Conservation (phyloP, 2,329 filamentous ascomycete species). For the Hypocreales sp. region DNA sequence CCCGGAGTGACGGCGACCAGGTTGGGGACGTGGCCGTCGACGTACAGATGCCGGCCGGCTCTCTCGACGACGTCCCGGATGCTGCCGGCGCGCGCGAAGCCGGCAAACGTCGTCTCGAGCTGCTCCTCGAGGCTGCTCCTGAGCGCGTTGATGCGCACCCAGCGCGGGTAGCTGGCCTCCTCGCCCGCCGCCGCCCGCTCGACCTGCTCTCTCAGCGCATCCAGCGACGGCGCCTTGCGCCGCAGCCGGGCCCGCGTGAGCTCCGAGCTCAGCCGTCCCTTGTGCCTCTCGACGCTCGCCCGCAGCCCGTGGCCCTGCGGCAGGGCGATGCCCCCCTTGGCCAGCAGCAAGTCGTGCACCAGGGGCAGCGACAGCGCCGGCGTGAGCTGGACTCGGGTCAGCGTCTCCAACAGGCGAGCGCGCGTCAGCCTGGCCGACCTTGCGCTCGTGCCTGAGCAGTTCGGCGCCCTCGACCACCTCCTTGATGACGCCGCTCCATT, state of each 20-base stretch:
- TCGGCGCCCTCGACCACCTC: constrained; percentile 77
- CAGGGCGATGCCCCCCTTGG: constrained; percentile 70
- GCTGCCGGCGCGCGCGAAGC: constrained; percentile 38
- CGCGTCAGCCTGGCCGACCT: constrained; percentile 55
- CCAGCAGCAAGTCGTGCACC: constrained; percentile 70
- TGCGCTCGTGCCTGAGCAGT: constrained; percentile 65
- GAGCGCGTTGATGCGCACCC: constrained; percentile 78
- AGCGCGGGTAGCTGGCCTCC: constrained; percentile 58
- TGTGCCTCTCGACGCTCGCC: constrained; percentile 63
- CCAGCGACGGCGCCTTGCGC: constrained; percentile 51
- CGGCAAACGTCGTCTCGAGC: constrained; percentile 57
- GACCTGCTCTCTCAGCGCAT: constrained; percentile 46
- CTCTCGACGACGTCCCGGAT: constrained; percentile 39
- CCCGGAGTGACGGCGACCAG: constrained; percentile 63
- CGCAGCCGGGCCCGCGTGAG: constrained; percentile 66
- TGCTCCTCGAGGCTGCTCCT: constrained; percentile 56
- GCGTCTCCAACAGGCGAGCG: background rate
- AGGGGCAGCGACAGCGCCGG: constrained; percentile 69
- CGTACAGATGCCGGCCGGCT: constrained; percentile 37
- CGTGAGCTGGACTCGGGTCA: constrained; percentile 45
- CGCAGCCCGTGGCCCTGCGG: constrained; percentile 66
- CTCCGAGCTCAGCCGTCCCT: constrained; percentile 64
- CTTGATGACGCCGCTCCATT: constrained; percentile 77
- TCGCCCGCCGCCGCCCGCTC: constrained; percentile 31
- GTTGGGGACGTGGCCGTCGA: constrained; percentile 74